Evolutionary conservation across 371 early-diverging fungal species (phyloP).

Genomic region (Gilbertella persicaria): DNA sequence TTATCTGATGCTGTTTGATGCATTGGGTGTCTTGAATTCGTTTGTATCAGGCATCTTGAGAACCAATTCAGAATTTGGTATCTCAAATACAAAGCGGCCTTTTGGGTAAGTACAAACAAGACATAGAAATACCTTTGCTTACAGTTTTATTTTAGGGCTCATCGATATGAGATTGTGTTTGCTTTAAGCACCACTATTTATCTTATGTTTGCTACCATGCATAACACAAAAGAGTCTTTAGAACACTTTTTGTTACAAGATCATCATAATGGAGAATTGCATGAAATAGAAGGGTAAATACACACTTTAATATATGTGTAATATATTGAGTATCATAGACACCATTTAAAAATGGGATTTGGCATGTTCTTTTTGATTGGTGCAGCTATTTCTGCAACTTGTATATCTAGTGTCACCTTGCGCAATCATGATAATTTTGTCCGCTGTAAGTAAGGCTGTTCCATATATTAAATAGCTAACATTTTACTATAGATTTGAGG

Average conservation of each 20-base stretch:
- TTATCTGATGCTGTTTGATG: constrained; percentile 65
- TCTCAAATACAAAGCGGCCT: constrained; percentile 57
- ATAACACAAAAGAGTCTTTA: constrained; percentile 66
- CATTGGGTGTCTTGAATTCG: constrained; percentile 60
- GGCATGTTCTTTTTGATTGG: constrained; percentile 45
- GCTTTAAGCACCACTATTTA: constrained; percentile 61
- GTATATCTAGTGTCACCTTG: constrained; percentile 51
- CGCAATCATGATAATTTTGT: constrained; percentile 63
- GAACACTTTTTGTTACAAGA: constrained; percentile 61
- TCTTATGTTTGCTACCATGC: constrained; percentile 66
- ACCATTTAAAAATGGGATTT: constrained; percentile 22
- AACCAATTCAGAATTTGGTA: constrained; percentile 45
- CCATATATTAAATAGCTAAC: background rate
- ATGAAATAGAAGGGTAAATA: constrained; percentile 32
- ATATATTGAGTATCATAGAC: background rate
- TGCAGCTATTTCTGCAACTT: constrained; percentile 47
- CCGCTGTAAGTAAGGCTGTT: constrained; percentile 39
- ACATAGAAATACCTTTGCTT: background rate
- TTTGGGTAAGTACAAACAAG: constrained; percentile 49
- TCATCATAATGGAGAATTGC: constrained; percentile 39
- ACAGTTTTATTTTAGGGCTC: constrained; percentile 38
- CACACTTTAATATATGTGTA: background rate
- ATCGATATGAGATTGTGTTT: constrained; percentile 63
- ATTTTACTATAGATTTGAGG: constrained; percentile 24
- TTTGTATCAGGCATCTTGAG: constrained; percentile 58